These are phyloP conservation scores for Leccinum subtestaceum DNA, from an alignment of 768 basidiomycete species.

Conservation along the genomic window DNA sequence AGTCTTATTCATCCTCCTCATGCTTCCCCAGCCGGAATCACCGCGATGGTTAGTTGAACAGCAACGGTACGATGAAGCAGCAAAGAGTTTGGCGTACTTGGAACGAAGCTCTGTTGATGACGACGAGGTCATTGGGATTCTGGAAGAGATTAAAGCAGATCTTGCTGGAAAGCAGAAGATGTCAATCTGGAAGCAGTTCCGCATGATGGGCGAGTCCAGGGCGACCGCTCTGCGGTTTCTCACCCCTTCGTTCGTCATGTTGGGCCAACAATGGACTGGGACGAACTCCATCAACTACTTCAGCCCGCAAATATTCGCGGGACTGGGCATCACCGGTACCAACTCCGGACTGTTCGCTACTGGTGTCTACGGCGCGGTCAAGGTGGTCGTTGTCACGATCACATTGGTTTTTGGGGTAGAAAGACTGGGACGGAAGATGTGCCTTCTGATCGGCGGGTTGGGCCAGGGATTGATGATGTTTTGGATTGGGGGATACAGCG, in stretches of 20 bases:
- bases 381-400: constrained; percentile 41
- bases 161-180: constrained; percentile 40
- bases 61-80: constrained; percentile 41
- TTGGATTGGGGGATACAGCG: constrained; percentile 37
- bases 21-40: constrained; percentile 53
- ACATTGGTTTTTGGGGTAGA: constrained; percentile 49
- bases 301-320: constrained; percentile 49
- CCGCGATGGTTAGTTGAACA: constrained; percentile 56
- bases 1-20: constrained; percentile 43
- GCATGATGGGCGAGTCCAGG: constrained; percentile 44
- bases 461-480: constrained; percentile 44
- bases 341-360: constrained; percentile 48
- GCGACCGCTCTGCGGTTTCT: constrained; percentile 42
- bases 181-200: constrained; percentile 36
- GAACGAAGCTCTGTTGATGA: constrained; percentile 34
- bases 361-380: constrained; percentile 39
- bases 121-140: constrained; percentile 32
- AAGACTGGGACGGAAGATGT: constrained; percentile 45
- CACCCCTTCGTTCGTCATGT: constrained; percentile 47
- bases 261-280: constrained; percentile 50
- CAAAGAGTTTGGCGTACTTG: constrained; percentile 37
- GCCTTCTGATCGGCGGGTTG: constrained; percentile 46
- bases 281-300: constrained; percentile 57
- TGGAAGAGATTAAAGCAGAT: constrained; percentile 49
- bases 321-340: constrained; percentile 44